phyloP scores from a whole-genome alignment of 2,329 filamentous ascomycete genomes.

The Fusarium nisikadoi region DNA sequence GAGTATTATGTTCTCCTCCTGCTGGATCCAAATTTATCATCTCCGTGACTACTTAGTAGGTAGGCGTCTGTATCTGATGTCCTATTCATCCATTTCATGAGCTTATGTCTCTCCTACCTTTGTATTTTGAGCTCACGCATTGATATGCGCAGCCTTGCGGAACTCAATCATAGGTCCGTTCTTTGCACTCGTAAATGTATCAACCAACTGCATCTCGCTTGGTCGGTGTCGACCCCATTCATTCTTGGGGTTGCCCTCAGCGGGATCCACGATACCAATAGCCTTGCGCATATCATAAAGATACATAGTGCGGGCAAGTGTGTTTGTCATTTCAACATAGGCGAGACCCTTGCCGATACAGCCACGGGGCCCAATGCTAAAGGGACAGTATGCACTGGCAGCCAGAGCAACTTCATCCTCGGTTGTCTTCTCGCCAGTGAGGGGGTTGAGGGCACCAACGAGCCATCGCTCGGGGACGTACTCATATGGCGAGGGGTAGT shows the following conservation, averaged over 20 bases:
- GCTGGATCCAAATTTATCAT: not conserved
- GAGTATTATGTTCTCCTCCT: not conserved
- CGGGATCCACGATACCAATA: conserved; percentile 60
- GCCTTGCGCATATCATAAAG: conserved; percentile 69
- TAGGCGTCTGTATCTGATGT: not conserved
- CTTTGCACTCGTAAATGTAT: conserved; percentile 80
- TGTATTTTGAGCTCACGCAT: not conserved
- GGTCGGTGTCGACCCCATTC: conserved; percentile 66
- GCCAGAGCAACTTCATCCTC: conserved; percentile 65
- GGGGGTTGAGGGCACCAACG: conserved; percentile 55
- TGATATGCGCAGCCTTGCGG: conserved; percentile 44
- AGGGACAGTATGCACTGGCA: conserved; percentile 78
- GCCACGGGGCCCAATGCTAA: conserved; percentile 74
- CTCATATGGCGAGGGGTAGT: conserved; percentile 68
- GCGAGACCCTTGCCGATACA: conserved; percentile 79
- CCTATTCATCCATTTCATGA: not conserved
- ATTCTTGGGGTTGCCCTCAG: conserved; percentile 60
- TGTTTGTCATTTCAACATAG: conserved; percentile 73
- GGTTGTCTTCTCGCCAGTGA: conserved; percentile 53
- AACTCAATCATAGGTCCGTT: conserved; percentile 77
- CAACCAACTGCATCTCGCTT: conserved; percentile 74
- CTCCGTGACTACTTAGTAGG: not conserved
- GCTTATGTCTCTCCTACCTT: not conserved
- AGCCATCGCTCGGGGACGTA: conserved; percentile 76
- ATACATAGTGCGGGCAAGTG: conserved; percentile 69